Evolutionary conservation across 129 eudicot genomes (phyloP).

Genomic region (Deinandra increscens): DNA sequence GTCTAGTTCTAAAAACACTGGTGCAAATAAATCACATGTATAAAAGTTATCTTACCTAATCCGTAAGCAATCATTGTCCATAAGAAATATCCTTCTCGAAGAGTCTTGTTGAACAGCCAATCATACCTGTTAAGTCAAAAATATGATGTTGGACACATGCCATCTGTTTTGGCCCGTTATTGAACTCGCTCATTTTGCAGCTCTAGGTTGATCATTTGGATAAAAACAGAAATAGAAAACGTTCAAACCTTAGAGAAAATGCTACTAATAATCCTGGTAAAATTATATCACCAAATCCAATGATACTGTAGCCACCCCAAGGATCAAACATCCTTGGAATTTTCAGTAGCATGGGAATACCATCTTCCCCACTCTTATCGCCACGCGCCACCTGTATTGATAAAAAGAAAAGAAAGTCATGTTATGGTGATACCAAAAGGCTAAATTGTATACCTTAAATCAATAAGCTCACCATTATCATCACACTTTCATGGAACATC

Average conservation of each 20-base stretch:
- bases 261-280: constrained; percentile 84
- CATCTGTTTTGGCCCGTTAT: background rate
- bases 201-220: background rate
- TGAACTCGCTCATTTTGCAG: background rate
- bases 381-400: constrained; percentile 91
- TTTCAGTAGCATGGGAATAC: constrained; percentile 95
- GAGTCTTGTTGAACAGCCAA: constrained; percentile 82
- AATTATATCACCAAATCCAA: constrained; percentile 92
- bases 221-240: background rate
- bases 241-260: constrained; percentile 68
- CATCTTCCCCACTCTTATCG: constrained; percentile 96
- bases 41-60: constrained; percentile 44
- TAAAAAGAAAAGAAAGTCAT: constrained; percentile 35
- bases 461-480: constrained; percentile 83
- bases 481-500: constrained; percentile 89
- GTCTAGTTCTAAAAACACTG: no score
- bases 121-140: constrained; percentile 61
- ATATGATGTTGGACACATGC: constrained; percentile 16
- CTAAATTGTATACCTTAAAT: background rate
- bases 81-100: constrained; percentile 79
- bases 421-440: background rate
- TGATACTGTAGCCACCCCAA: constrained; percentile 98
- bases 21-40: background rate
- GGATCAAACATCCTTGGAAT: constrained; percentile 99
- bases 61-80: constrained; percentile 97